phyloP scores from a whole-genome alignment of 495 filamentous ascomycete species.

The Pyrenula aspistea region DNA sequence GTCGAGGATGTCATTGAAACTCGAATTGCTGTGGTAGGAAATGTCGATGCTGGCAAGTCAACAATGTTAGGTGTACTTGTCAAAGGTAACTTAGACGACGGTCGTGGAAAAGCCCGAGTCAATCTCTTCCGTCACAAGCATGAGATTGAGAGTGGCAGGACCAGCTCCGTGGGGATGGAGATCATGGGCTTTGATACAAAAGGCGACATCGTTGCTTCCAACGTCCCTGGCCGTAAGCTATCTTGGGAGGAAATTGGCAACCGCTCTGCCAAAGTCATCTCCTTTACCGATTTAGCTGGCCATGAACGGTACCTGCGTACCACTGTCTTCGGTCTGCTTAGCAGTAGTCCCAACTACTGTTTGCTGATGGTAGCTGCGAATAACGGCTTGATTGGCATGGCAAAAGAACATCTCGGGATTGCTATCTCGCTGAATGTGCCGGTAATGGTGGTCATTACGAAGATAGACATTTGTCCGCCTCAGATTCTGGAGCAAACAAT shows the following conservation, averaged over 20 bases:
- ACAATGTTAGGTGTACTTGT: constrained; percentile 95
- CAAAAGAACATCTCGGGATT: constrained; percentile 93
- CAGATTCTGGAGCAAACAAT: constrained; percentile 92
- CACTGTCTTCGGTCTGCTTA: constrained; percentile 89
- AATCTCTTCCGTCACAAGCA: constrained; percentile 98
- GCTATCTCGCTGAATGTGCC: constrained; percentile 91
- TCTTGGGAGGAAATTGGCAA: constrained; percentile 98
- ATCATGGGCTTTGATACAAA: constrained; percentile 95
- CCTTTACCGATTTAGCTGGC: constrained; percentile 89
- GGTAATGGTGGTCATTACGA: constrained; percentile 96
- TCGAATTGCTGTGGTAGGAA: constrained; percentile 93
- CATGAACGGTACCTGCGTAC: constrained; percentile 94
- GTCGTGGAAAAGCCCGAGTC: constrained; percentile 83
- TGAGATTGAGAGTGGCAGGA: constrained; percentile 89
- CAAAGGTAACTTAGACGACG: constrained; percentile 91
- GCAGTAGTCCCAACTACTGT: constrained; percentile 95
- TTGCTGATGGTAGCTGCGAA: constrained; percentile 97
- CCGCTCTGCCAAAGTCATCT: constrained; percentile 89
- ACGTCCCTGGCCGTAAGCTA: constrained; percentile 72
- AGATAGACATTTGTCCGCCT: constrained; percentile 97
- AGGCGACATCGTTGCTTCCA: constrained; percentile 72
- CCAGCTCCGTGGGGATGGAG: constrained; percentile 94
- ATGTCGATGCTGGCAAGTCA: constrained; percentile 94
- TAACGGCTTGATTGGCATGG: constrained; percentile 95
- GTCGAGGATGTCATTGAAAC: constrained; percentile 89